Evolutionary conservation across 495 filamentous ascomycete species (phyloP), one percentile per base, ranked within the genome.

Genomic region (Penicillium cosmopolitanum): DNA sequence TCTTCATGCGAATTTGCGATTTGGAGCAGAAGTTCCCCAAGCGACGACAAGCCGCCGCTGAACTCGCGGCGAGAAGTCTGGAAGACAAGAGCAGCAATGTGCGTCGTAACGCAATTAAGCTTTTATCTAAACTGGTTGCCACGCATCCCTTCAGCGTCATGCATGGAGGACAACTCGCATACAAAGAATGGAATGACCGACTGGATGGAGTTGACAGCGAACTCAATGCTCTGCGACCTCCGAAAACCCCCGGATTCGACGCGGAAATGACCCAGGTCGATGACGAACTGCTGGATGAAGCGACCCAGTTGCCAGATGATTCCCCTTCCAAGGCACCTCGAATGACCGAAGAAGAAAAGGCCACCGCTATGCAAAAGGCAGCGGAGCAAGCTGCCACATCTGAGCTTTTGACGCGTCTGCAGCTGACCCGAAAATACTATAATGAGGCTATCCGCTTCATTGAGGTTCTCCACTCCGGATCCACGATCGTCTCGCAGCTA

Each of bases 11-110:
- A 60, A 83, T 99, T 4, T 97, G 93, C 65, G 91, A 96, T 31
- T 80, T 98, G 31, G 91, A 96, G 46, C 90, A 91, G 51, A 99
- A 98, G 67, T 97, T 95, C 68, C 92, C 91, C 16, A 97, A 97
- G 77, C 84, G 93, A 38, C 81, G 95, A 60, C 93, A 97, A 73
- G 85, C 82, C 58, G 92, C 87, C 1, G 89, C 96, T 15, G 90
- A 96, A 65, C 76, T 97, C 12, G 93, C 95, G 7, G 85, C 90
- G 40, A 83, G 89, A 63, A 97, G 93, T 67, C 79, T 99, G 21
- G 91, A 96, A 72, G 95, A 99, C 76, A 99, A 96, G 78, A 98
- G 95, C 73, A 98, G 96, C 71, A 94, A 98, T 69, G 95, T 98
- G 19, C 82, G 95, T 61, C 86, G 92, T 40, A 97, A 98, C 69